Conservation (phyloP, 2,329 filamentous ascomycete species). For the Aspergillus unguis region DNA sequence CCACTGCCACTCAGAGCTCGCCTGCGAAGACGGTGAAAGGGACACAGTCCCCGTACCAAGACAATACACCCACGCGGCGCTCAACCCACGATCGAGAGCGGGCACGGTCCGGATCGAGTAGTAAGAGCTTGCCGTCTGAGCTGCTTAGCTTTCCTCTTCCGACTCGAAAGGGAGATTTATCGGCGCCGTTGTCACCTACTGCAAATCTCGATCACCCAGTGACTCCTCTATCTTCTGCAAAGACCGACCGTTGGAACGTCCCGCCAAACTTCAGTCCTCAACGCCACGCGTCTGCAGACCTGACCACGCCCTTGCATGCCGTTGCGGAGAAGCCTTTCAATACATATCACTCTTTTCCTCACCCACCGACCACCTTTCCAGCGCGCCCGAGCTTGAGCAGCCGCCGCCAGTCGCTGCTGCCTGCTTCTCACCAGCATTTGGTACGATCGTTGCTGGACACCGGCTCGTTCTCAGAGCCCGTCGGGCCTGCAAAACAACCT, state of each 20-base stretch:
- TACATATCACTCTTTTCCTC: constrained; percentile 11
- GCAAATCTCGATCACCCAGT: too few relatives aligned
- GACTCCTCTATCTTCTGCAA: neutral
- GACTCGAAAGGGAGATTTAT: constrained; percentile 18
- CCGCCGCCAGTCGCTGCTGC: constrained; percentile 41
- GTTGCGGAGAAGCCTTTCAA: constrained; percentile 26
- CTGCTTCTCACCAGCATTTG: constrained; percentile 38
- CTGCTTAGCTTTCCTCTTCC: constrained; percentile 22
- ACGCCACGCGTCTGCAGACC: constrained; percentile 18
- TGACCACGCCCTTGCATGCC: constrained; percentile 25
- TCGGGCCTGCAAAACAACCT: constrained; percentile 21
- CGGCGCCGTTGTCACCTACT: constrained; percentile 16
- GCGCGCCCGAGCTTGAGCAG: constrained; percentile 34
- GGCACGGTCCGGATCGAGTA: constrained; percentile 12
- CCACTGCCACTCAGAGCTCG: neutral
- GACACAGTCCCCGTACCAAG: neutral
- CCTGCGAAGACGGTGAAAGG: neutral
- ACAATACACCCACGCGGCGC: neutral
- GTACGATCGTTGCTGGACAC: constrained; percentile 35
- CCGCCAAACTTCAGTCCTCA: constrained; percentile 17
- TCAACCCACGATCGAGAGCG: constrained; percentile 12
- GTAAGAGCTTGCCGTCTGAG: constrained; percentile 17
- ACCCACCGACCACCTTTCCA: constrained; percentile 18
- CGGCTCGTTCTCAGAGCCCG: constrained; percentile 20
- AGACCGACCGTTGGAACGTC: constrained; percentile 16